These are phyloP conservation scores for Metarhizium album DNA, from an alignment of 2,329 filamentous ascomycete species.

Conservation along the genomic window DNA sequence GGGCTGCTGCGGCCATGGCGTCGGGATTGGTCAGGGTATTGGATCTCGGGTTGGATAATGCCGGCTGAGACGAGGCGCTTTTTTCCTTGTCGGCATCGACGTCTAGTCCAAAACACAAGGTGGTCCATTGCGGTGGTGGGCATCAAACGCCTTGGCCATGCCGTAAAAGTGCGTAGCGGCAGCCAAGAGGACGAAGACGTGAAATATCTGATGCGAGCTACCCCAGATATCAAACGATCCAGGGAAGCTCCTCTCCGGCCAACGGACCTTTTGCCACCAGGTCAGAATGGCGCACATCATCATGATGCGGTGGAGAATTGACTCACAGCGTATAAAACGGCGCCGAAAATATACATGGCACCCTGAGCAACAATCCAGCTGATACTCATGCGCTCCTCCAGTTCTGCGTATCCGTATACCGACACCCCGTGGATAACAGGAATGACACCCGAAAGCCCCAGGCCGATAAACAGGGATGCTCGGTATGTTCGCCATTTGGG, in stretches of 20 bases:
- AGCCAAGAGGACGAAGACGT: conserved; percentile 76
- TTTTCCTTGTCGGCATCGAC: background rate
- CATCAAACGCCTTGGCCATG: conserved; percentile 75
- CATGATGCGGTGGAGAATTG: background rate
- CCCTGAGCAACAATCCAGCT: conserved; percentile 74
- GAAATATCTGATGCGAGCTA: conserved; percentile 92
- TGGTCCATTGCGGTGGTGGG: conserved; percentile 56
- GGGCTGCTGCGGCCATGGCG: conserved; percentile 56
- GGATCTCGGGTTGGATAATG: conserved; percentile 46
- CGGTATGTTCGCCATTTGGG: conserved; percentile 77
- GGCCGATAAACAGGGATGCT: conserved; percentile 77
- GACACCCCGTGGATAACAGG: conserved; percentile 69
- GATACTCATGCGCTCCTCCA: conserved; percentile 67
- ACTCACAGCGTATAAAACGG: conserved; percentile 72
- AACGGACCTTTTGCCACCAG: conserved; percentile 43
- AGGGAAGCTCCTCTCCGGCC: conserved; percentile 72
- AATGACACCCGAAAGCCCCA: conserved; percentile 74
- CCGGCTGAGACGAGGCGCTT: conserved; percentile 1
- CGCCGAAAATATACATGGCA: conserved; percentile 73
- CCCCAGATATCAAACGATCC: conserved; percentile 84
- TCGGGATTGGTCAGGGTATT: conserved; percentile 57
- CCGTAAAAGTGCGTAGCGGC: conserved; percentile 73
- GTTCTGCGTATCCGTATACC: conserved; percentile 53
- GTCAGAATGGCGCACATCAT: background rate
- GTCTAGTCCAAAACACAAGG: conserved; percentile 28